Evolutionary conservation across 2,329 filamentous ascomycete species (phyloP).

Genomic region (Plectosphaerella cucumerina): DNA sequence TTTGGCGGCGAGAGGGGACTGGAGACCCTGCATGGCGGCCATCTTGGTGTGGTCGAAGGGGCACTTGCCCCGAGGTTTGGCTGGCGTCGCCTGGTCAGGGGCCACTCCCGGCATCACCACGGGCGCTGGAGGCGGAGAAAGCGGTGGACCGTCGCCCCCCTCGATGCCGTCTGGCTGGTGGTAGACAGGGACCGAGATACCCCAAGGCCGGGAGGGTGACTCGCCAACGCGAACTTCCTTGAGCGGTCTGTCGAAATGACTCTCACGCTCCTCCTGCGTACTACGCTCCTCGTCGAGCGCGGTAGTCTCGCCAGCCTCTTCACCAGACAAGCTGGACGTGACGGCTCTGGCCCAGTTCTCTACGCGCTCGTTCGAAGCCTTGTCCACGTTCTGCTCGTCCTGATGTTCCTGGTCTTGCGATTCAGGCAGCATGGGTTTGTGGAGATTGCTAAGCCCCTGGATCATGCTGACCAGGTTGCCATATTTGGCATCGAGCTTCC

Average conservation of each 20-base stretch:
- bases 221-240: constrained; percentile 92
- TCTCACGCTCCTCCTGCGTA: constrained; percentile 55
- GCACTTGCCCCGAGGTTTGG: constrained; percentile 42
- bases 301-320: constrained; percentile 30
- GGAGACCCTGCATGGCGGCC: constrained; percentile 19
- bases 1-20: constrained; percentile 9
- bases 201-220: constrained; percentile 90
- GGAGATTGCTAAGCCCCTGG: constrained; percentile 79
- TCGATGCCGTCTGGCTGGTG: constrained; percentile 30
- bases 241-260: constrained; percentile 78
- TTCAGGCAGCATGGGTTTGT: constrained; percentile 78
- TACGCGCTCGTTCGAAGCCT: constrained; percentile 64
- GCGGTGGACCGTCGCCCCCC: constrained; percentile 33
- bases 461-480: constrained; percentile 93
- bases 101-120: constrained; percentile 43
- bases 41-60: constrained; percentile 53
- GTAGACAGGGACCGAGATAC: constrained; percentile 72
- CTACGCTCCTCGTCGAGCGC: constrained; percentile 28
- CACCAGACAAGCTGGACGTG: constrained; percentile 44
- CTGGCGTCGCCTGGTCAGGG: constrained; percentile 15
- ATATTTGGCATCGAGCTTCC: constrained; percentile 90
- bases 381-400: constrained; percentile 42
- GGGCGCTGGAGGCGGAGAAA: constrained; percentile 55
- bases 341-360: constrained; percentile 83
- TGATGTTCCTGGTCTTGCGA: constrained; percentile 22